Base-by-base conservation (phyloP, 805 yeast species). In the Starmera pachycereana region DNA sequence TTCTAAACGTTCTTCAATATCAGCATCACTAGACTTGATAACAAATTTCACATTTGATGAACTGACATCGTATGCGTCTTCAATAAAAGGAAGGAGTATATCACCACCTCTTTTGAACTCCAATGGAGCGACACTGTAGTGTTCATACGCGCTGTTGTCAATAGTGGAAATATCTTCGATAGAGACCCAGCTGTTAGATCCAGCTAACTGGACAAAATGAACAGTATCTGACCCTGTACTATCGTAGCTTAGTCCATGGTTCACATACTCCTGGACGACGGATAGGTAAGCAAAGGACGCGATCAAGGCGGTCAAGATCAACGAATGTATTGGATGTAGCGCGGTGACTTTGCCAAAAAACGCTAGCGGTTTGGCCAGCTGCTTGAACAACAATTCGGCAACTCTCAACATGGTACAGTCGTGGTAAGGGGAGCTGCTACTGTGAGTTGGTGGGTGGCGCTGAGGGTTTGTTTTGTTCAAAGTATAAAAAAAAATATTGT, bases 201-300 rank as follows among this genome's bases (percentile, higher is more conserved):
- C 59, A 10, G 67, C 53, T 4, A 63, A 47, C 41, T 65, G 67
- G 46, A 61, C 68, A 45, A 56, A 69, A 27, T 66, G 49, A 12
- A 50, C 44, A 32, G 51, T 28, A 41, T 52, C 19, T 32, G 46
- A 31, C 13, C 29, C 13, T 39, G 48, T 63, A 66, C 43, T 75
- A 62, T 38, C 43, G 37, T 43, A 44, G 14, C 37, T 33, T 40
- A 46, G 58, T 51, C 56, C 61, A 46, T 44, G 44, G 44, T 54
- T 69, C 42, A 76, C 38, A 56, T 79, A 81, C 44, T 79, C 78
- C 48, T 81, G 86, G 30, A 82, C 76, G 4, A 81, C 72, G 4
- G 89, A 72, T 43, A 89, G 68, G 57, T 89, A 90, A 8, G 90
- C 81, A 39, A 84, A 63, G 4, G 95, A 81, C 3, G 95, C 92